These are phyloP conservation scores for Lyophyllum decastes DNA, from an alignment of 768 basidiomycete species.

Conservation along the genomic window DNA sequence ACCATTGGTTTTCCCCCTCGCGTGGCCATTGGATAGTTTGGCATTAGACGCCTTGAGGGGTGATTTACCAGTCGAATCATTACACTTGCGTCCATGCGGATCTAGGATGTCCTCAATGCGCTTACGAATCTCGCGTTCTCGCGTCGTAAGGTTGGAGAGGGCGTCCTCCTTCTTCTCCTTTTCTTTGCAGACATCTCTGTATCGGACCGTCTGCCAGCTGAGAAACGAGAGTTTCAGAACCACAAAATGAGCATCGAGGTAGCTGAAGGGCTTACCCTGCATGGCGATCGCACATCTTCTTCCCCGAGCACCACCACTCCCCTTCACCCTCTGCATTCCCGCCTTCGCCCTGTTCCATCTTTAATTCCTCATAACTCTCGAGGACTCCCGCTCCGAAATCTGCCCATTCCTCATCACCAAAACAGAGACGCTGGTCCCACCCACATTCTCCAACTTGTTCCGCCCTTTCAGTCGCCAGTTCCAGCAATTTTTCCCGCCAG, in stretches of 20 bases:
- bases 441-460: constrained; percentile 75
- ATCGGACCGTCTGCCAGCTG: constrained; percentile 81
- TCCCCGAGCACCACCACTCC: constrained; percentile 82
- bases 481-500: constrained; percentile 71
- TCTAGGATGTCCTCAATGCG: constrained; percentile 74
- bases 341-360: constrained; percentile 35
- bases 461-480: constrained; percentile 67
- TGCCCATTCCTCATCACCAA: constrained; percentile 78
- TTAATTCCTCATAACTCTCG: constrained; percentile 64
- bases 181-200: constrained; percentile 72
- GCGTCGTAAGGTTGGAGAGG: constrained; percentile 64
- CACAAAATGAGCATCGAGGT: not conserved
- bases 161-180: constrained; percentile 74
- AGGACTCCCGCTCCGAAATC: constrained; percentile 67
- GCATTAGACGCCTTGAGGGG: constrained; percentile 37
- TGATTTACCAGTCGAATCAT: constrained; percentile 32
- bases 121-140: constrained; percentile 78
- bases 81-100: constrained; percentile 39
- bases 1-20: constrained; percentile 41
- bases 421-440: constrained; percentile 85
- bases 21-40: constrained; percentile 48
- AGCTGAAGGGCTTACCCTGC: constrained; percentile 51
- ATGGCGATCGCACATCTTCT: constrained; percentile 78
- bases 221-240: constrained; percentile 3
- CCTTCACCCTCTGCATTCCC: constrained; percentile 31